Evolutionary conservation across 129 eudicot genomes (phyloP).

Genomic region (Ambrosia artemisiifolia): DNA sequence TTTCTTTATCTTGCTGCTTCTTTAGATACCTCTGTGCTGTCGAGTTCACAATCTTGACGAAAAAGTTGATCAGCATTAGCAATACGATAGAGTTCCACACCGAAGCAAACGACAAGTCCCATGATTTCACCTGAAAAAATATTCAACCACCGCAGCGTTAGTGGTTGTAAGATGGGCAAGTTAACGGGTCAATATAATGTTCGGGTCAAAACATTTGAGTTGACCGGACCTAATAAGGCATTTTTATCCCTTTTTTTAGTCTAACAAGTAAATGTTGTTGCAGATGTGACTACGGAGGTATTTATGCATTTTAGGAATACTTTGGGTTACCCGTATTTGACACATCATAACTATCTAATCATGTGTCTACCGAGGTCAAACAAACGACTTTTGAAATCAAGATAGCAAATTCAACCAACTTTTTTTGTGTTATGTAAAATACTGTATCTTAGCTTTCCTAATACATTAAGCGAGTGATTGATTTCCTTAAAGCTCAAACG

Average conservation of each 20-base stretch:
- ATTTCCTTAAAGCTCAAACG: neutral
- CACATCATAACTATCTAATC: too few relatives aligned
- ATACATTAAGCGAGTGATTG: neutral
- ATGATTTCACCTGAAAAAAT: constrained; percentile 60
- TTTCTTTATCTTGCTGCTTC: constrained; percentile 71
- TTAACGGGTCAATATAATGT: neutral
- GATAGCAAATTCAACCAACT: neutral
- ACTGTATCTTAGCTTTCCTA: neutral
- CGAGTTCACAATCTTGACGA: constrained; percentile 72
- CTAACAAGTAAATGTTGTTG: neutral
- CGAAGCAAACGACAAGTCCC: constrained; percentile 75
- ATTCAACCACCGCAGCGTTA: neutral
- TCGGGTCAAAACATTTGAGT: neutral
- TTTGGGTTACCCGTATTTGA: neutral
- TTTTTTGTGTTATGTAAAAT: neutral
- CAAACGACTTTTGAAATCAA: too few relatives aligned
- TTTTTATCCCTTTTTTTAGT: neutral
- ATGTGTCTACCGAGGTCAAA: too few relatives aligned
- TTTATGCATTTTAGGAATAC: neutral
- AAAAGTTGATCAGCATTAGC: constrained; percentile 79
- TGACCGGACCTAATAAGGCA: neutral
- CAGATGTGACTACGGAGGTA: too few relatives aligned
- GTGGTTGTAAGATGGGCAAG: neutral
- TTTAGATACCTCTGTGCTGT: constrained; percentile 78
- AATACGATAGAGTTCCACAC: constrained; percentile 86